Conservation (phyloP, 2,329 filamentous ascomycete species). For the Colletotrichum eleusines region DNA sequence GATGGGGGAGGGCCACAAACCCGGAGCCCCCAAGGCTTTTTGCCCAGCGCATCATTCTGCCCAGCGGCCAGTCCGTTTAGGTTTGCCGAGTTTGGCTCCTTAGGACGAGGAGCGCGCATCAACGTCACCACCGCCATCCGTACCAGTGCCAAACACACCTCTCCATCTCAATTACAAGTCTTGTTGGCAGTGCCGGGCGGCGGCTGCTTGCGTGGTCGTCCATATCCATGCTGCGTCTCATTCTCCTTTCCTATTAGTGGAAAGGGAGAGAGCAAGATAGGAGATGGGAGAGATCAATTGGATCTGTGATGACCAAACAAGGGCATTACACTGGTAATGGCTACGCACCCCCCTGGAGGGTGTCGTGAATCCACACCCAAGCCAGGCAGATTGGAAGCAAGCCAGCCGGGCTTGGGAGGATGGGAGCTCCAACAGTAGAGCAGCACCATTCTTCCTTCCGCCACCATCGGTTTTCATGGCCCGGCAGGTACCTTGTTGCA, state of each 20-base stretch:
- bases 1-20: slow-evolving; percentile 19
- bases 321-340: slow-evolving; percentile 13
- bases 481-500: slow-evolving; percentile 6
- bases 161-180: not conserved
- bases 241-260: slow-evolving; percentile 11
- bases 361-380: slow-evolving; percentile 10
- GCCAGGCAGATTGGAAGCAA: slow-evolving; percentile 12
- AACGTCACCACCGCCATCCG: not conserved
- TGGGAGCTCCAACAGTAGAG: not conserved
- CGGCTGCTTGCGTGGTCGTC: slow-evolving; percentile 27
- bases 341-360: slow-evolving; percentile 20
- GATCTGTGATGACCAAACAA: slow-evolving; percentile 15
- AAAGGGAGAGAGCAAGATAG: not conserved
- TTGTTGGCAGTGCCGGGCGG: slow-evolving; percentile 17
- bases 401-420: not conserved
- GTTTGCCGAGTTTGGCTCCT: slow-evolving; percentile 8
- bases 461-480: not conserved
- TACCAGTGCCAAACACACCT: slow-evolving; percentile 2
- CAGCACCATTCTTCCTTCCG: not conserved
- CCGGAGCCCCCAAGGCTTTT: slow-evolving; percentile 21
- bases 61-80: not conserved
- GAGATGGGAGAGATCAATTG: slow-evolving; percentile 10
- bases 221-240: slow-evolving; percentile 27
- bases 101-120: not conserved
- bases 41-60: slow-evolving; percentile 18